Percentiles rank a stretch among this genome's conserved stretches.
Evolutionary conservation across 108 stramenopile species (phyloP).

Genomic region (Cyclotella baltica): DNA sequence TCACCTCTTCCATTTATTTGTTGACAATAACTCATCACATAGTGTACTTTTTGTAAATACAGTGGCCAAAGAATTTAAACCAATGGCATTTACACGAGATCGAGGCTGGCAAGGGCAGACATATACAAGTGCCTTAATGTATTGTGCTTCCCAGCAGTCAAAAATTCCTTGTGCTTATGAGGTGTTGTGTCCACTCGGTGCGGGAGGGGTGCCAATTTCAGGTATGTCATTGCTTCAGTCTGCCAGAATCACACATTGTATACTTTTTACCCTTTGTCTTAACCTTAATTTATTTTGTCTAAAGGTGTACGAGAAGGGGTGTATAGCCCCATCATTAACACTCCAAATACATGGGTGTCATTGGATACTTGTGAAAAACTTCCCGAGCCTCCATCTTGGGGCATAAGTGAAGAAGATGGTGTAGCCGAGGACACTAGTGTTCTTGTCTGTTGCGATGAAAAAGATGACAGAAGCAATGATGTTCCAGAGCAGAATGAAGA

Average conservation of each 20-base stretch:
- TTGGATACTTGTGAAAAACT: slow-evolving; percentile 19
- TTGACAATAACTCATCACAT: too few relatives aligned
- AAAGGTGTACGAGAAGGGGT: not conserved
- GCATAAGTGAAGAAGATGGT: slow-evolving; percentile 24
- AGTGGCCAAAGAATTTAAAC: not conserved
- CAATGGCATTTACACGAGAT: not conserved
- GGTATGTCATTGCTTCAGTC: not conserved
- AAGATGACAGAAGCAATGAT: not conserved
- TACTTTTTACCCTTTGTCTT: not conserved
- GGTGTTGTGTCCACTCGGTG: slow-evolving; percentile 15
- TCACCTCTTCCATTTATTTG: too few relatives aligned
- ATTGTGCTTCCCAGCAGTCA: slow-evolving; percentile 13
- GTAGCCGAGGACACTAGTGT: slow-evolving; percentile 37
- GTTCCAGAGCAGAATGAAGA: not conserved
- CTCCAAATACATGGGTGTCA: slow-evolving; percentile 25
- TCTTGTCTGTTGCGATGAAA: slow-evolving; percentile 26
- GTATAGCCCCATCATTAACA: slow-evolving; percentile 18
- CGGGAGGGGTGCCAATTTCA: slow-evolving; percentile 4
- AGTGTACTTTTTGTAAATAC: too few relatives aligned
- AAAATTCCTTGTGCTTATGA: slow-evolving; percentile 19
- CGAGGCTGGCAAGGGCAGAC: slow-evolving; percentile 25
- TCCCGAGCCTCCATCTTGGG: slow-evolving; percentile 21
- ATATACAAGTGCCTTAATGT: slow-evolving; percentile 4
- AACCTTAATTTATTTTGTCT: not conserved
- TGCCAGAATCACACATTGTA: not conserved